A percentile compares a stretch with the other conserved stretches of the same genome.
These are phyloP conservation scores for Kodamaea lidongshanica DNA, from an alignment of 805 yeast genomes.

Conservation along the genomic window DNA sequence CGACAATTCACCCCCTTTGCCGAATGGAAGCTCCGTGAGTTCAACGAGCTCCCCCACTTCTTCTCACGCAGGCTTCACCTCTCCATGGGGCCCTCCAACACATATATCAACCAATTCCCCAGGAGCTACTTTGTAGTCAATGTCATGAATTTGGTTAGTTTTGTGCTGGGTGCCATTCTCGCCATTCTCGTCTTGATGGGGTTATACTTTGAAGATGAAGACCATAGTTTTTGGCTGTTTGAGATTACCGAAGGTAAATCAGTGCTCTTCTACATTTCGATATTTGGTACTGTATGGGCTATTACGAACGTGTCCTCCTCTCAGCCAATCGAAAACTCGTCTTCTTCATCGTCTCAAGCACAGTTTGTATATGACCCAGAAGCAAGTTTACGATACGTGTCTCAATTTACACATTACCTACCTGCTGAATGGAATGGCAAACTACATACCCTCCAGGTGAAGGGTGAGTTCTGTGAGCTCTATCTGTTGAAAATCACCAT, in stretches of 20 bases:
- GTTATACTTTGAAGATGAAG: slow-evolving; percentile 77
- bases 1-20: slow-evolving; percentile 92
- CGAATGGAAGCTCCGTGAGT: slow-evolving; percentile 91
- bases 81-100: slow-evolving; percentile 73
- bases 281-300: slow-evolving; percentile 86
- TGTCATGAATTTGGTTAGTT: slow-evolving; percentile 37
- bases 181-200: slow-evolving; percentile 68
- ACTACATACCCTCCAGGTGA: slow-evolving; percentile 79
- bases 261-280: slow-evolving; percentile 78
- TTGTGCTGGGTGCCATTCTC: slow-evolving; percentile 81
- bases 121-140: slow-evolving; percentile 49
- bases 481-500: slow-evolving; percentile 70
- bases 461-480: slow-evolving; percentile 70
- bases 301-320: slow-evolving; percentile 60
- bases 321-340: slow-evolving; percentile 19
- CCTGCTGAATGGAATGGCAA: slow-evolving; percentile 84
- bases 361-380: slow-evolving; percentile 92
- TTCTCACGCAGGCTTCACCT: slow-evolving; percentile 73
- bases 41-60: slow-evolving; percentile 86
- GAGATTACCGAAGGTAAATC: slow-evolving; percentile 79
- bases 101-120: slow-evolving; percentile 88
- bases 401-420: slow-evolving; percentile 83
- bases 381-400: slow-evolving; percentile 68
- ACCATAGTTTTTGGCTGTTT: slow-evolving; percentile 69
- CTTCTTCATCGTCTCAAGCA: slow-evolving; percentile 20